Percentiles rank a stretch among this genome's conserved stretches.
These are phyloP conservation scores for Pisolithus tinctorius DNA, from an alignment of 768 basidiomycete genomes.

Conservation along the genomic window DNA sequence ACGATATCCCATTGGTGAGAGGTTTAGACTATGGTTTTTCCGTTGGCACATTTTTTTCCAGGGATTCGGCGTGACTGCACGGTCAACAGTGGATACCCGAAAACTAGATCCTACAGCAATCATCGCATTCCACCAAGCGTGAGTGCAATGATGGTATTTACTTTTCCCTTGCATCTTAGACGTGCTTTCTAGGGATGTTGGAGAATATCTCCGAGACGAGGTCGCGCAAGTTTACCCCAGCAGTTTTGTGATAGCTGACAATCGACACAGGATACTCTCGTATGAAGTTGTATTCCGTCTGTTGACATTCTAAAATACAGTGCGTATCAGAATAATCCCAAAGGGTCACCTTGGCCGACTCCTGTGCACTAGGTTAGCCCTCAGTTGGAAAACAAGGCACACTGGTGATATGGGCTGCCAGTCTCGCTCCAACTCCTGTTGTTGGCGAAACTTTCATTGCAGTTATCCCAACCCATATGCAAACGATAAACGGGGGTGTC, in stretches of 20 bases:
- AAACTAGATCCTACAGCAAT: conserved; percentile 97
- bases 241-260: conserved; percentile 9
- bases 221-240: conserved; percentile 32
- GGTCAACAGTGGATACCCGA: conserved; percentile 91
- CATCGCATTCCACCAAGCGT: conserved; percentile 98
- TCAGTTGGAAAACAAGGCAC: too few species aligned
- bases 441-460: too few species aligned
- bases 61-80: conserved; percentile 97
- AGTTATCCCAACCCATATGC: too few species aligned
- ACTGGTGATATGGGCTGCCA: too few species aligned
- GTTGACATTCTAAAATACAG: background rate
- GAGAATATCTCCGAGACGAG: conserved; percentile 97
- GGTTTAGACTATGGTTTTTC: conserved; percentile 4
- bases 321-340: background rate
- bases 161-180: conserved; percentile 4
- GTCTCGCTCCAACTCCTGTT: too few species aligned
- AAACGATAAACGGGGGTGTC: too few species aligned
- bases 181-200: conserved; percentile 67
- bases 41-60: conserved; percentile 26
- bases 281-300: conserved; percentile 32
- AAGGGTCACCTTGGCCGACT: background rate
- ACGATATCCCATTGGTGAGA: conserved; percentile 81
- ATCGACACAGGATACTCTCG: conserved; percentile 62
- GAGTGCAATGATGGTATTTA: conserved; percentile 4
- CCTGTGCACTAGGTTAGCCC: too few species aligned